Evolutionary conservation across 805 yeast genomes (phyloP).

Genomic region (Kodamaea laetipori): DNA sequence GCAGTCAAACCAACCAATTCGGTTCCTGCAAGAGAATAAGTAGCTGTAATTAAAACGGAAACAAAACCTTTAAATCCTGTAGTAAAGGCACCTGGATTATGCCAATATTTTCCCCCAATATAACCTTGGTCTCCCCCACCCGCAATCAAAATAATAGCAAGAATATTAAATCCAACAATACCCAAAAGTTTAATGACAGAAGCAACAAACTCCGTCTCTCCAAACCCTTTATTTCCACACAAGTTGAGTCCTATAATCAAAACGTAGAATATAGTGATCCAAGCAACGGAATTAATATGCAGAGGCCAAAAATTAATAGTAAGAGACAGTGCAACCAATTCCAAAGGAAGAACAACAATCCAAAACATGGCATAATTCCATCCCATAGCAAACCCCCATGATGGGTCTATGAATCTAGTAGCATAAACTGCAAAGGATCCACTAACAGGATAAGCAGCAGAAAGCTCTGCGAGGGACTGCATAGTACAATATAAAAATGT

Average conservation of each 20-base stretch:
- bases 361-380: constrained; percentile 48
- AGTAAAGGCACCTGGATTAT: constrained; percentile 38
- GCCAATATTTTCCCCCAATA: constrained; percentile 42
- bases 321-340: constrained; percentile 44
- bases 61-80: constrained; percentile 41
- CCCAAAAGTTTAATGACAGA: constrained; percentile 40
- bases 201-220: constrained; percentile 39
- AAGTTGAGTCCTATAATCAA: constrained; percentile 37
- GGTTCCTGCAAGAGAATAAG: constrained; percentile 46
- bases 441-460: constrained; percentile 40
- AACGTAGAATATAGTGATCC: constrained; percentile 44
- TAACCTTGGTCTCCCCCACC: constrained; percentile 43
- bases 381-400: constrained; percentile 49
- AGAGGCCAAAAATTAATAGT: constrained; percentile 45
- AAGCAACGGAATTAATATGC: constrained; percentile 40
- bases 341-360: constrained; percentile 47
- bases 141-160: constrained; percentile 41
- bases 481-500: constrained; percentile 44
- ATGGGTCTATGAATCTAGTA: constrained; percentile 43
- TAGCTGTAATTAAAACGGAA: constrained; percentile 42
- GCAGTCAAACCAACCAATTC: constrained; percentile 45
- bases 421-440: constrained; percentile 47
- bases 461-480: constrained; percentile 45
- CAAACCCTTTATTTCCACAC: constrained; percentile 39
- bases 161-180: constrained; percentile 42